phyloP scores from a whole-genome alignment of 2,329 filamentous ascomycete genomes.

The Monosporascus cannonballus region DNA sequence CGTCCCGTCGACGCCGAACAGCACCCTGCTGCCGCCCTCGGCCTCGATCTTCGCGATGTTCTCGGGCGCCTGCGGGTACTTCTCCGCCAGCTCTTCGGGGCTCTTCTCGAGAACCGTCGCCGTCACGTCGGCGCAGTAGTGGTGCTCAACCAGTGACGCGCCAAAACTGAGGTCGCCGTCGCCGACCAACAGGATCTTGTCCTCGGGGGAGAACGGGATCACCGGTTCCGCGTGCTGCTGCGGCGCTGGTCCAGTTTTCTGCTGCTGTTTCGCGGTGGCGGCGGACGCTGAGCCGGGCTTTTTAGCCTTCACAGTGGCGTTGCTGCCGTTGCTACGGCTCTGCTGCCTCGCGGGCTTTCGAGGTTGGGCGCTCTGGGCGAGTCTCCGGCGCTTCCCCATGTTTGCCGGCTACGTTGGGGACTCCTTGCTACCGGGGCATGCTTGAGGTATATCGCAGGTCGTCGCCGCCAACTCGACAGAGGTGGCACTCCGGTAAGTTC shows the following conservation, averaged over 20 bases:
- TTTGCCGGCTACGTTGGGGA: conserved; percentile 24
- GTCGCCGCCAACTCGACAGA: not conserved
- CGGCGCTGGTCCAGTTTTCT: conserved; percentile 1
- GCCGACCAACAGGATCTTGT: conserved; percentile 69
- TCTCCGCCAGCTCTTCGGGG: conserved; percentile 52
- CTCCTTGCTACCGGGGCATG: conserved; percentile 15
- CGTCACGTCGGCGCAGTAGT: conserved; percentile 59
- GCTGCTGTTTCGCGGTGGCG: conserved; percentile 8
- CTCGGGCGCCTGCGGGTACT: conserved; percentile 65
- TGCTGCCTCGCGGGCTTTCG: conserved; percentile 3
- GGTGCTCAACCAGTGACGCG: conserved; percentile 57
- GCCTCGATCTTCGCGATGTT: conserved; percentile 50
- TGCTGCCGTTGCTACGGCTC: not conserved
- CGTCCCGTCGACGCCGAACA: conserved; percentile 62
- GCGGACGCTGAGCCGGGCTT: conserved; percentile 2
- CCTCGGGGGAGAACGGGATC: conserved; percentile 61
- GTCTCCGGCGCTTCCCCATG: conserved; percentile 37
- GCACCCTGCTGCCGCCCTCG: conserved; percentile 37
- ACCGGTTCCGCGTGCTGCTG: conserved; percentile 36
- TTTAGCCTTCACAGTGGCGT: not conserved
- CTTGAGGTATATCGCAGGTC: conserved; percentile 5
- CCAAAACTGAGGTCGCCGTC: conserved; percentile 80
- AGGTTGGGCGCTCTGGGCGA: conserved; percentile 16
- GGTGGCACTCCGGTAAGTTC: no score
- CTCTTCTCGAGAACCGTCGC: conserved; percentile 63